Evolutionary conservation across 2,329 filamentous ascomycete species (phyloP).

Genomic region (Monosporascus cannonballus): DNA sequence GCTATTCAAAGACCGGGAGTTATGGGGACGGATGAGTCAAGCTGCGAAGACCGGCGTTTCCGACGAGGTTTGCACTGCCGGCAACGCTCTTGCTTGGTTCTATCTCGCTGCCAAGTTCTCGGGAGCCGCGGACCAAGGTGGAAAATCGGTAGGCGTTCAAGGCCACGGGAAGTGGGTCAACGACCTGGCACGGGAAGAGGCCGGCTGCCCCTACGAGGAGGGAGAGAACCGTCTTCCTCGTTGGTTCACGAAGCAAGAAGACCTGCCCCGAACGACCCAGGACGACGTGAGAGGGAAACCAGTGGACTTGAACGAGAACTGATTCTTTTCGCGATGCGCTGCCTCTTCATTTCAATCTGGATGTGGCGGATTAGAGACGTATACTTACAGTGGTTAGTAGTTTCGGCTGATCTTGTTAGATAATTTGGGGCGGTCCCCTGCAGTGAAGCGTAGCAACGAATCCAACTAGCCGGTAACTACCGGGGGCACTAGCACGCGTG

Average conservation of each 20-base stretch:
- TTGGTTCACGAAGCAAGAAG: conserved; percentile 28
- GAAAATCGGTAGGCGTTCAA: conserved; percentile 31
- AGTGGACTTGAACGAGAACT: too few relatives aligned
- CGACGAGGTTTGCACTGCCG: conserved; percentile 77
- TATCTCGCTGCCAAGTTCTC: conserved; percentile 66
- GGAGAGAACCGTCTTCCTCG: conserved; percentile 57
- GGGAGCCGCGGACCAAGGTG: conserved; percentile 41
- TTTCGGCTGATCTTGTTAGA: too few relatives aligned
- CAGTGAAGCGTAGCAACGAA: too few relatives aligned
- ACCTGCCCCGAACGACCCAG: conserved; percentile 4
- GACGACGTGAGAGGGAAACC: background rate
- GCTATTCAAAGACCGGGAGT: conserved; percentile 57
- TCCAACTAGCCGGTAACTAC: too few relatives aligned
- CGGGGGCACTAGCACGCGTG: too few relatives aligned
- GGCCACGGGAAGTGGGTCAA: conserved; percentile 65
- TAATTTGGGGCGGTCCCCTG: too few relatives aligned
- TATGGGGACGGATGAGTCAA: conserved; percentile 61
- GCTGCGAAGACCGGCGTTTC: conserved; percentile 63
- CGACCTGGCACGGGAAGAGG: conserved; percentile 64
- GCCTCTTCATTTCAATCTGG: background rate
- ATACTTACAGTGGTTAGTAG: too few relatives aligned
- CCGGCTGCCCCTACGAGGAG: conserved; percentile 50
- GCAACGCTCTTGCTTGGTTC: conserved; percentile 70
- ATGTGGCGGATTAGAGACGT: too few relatives aligned
- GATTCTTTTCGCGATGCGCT: too few relatives aligned